Evolutionary conservation across 148 eudicot species (phyloP).

Genomic region (Silene uniflora): DNA sequence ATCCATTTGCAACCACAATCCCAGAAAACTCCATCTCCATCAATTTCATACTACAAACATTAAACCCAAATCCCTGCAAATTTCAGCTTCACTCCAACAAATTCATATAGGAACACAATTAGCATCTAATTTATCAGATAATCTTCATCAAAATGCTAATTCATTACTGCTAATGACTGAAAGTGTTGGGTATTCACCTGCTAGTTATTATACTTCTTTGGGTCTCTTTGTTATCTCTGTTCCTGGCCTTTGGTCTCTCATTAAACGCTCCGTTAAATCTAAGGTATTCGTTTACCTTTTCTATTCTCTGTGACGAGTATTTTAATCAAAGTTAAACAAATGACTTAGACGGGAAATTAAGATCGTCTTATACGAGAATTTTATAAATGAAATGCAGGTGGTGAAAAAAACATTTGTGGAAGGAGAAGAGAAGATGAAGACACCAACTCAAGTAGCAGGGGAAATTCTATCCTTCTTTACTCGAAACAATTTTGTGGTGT

Average conservation of each 20-base stretch:
- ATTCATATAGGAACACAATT: neutral
- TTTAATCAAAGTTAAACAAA: neutral
- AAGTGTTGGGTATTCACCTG: constrained; percentile 57
- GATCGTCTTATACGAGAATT: neutral
- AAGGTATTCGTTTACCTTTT: constrained; percentile 44
- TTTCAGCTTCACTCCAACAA: constrained; percentile 20
- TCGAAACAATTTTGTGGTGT: constrained; percentile 80
- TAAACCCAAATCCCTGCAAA: constrained; percentile 7
- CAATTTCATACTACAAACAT: neutral
- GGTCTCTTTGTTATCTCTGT: constrained; percentile 95
- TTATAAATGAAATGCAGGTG: constrained; percentile 36
- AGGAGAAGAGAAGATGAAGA: constrained; percentile 48
- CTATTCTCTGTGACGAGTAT: neutral
- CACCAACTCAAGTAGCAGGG: constrained; percentile 75
- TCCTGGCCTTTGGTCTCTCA: constrained; percentile 98
- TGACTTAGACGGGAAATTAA: no score
- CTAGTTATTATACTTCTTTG: constrained; percentile 93
- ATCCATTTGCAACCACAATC: constrained; percentile 16
- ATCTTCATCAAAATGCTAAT: constrained; percentile 21
- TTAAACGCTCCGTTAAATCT: constrained; percentile 98
- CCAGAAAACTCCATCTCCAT: constrained; percentile 18
- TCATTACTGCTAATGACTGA: constrained; percentile 43
- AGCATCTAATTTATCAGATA: constrained; percentile 19
- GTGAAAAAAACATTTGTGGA: constrained; percentile 73
- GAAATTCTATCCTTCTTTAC: constrained; percentile 87